Percentiles rank a stretch among this genome's conserved stretches.
phyloP scores from a whole-genome alignment of 805 yeast genomes.

The Lachancea meyersii region DNA sequence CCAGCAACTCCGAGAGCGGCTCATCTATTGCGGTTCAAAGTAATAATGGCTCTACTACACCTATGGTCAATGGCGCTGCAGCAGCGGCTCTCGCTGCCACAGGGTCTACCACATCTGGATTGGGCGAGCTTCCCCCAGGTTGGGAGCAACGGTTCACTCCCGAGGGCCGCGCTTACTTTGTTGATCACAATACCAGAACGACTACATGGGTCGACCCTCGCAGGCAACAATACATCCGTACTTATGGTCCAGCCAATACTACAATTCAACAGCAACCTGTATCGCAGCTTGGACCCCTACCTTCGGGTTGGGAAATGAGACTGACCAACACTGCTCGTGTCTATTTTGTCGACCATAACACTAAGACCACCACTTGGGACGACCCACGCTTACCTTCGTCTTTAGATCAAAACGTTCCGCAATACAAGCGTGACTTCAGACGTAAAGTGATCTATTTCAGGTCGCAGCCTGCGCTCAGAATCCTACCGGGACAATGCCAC shows the following conservation, averaged over 20 bases:
- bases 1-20: conserved; percentile 28
- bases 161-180: conserved; percentile 97
- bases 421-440: conserved; percentile 97
- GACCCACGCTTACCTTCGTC: conserved; percentile 98
- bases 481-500: conserved; percentile 97
- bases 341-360: conserved; percentile 97
- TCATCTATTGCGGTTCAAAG: conserved; percentile 38
- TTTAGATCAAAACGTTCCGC: conserved; percentile 96
- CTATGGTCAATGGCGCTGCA: conserved; percentile 46
- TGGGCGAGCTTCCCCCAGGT: conserved; percentile 96
- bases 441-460: conserved; percentile 96
- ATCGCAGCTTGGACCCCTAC: conserved; percentile 94
- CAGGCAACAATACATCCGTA: conserved; percentile 95
- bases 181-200: conserved; percentile 98
- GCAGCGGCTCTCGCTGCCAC: conserved; percentile 62
- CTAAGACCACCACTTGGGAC: conserved; percentile 99
- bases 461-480: conserved; percentile 95
- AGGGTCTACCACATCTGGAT: conserved; percentile 86
- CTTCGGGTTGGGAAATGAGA: conserved; percentile 99
- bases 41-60: conserved; percentile 41
- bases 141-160: conserved; percentile 99
- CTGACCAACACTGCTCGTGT: conserved; percentile 97
- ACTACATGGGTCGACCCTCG: conserved; percentile 99
- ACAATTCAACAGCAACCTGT: conserved; percentile 98
- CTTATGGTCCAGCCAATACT: conserved; percentile 77